Base-by-base conservation (phyloP, 1,139 yeast genomes). In the Candida albicans region DNA sequence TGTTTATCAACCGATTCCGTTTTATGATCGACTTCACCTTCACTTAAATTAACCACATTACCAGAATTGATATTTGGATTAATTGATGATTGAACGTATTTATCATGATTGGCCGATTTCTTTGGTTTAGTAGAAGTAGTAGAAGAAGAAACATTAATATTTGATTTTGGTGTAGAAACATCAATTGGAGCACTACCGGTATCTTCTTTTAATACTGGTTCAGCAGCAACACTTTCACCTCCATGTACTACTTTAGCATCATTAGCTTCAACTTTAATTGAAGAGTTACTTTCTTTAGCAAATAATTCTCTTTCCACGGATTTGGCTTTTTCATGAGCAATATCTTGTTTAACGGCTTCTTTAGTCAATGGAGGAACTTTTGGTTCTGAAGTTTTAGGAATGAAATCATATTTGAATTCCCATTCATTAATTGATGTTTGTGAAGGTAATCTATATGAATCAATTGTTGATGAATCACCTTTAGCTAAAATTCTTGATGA, bases 281-380 rank as follows among this genome's bases (percentile, higher is more conserved):
- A 68, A 5, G 68, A 56, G 41, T 65, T 57, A 41, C 59, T 56
- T 48, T 73, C 78, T 51, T 66, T 61, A 43, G 61, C 53, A 44
- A 68, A 58, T 59, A 71, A 51, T 49, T 73, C 77, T 14, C 68
- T 64, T 47, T 75, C 81, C 13, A 75, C 73, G 40, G 60, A 54
- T 40, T 68, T 68, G 44, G 64, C 69, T 52, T 65, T 67, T 42
- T 67, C 71, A 15, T 67, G 68, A 32, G 78, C 79, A 52, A 72
- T 68, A 51, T 73, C 78, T 47, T 70, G 78, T 49, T 70, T 64
- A 33, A 77, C 73, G 1, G 82, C 82, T 50, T 76, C 77, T 22
- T 68, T 64, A 41, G 77, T 71, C 43, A 77, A 63, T 4, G 82
- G 79, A 8, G 83, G 82, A 22, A 77, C 70, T 57, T 77, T 74